Evolutionary conservation across 2,329 filamentous ascomycete genomes (phyloP), one percentile per base, ranked within the genome.

Genomic region (Diaporthe nobilis): DNA sequence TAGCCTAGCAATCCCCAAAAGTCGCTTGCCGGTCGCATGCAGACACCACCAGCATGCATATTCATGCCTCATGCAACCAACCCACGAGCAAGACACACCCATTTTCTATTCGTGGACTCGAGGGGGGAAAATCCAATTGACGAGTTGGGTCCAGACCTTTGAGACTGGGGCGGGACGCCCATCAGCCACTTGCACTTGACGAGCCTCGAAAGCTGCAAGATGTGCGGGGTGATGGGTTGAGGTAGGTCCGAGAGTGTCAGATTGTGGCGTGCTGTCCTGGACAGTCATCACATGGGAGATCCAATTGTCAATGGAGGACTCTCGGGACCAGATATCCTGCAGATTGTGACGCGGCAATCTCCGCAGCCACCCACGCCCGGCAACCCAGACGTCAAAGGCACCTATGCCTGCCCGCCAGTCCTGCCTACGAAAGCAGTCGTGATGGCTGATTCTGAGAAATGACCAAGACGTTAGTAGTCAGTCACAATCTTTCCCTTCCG

Each of bases 271-370:
- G 42, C 72, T 53, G 58, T 61, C 31, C 55, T 72, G 15, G 31
- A 67, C 63, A 72, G 57, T 47, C 75, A 58, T 76, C 75, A 76
- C 75, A 76, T 75, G 37, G 49, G n/a, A 65, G 67, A 55, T 57
- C 72, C 67, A 72, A 76, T 75, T 72, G 39, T 39, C n/a, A 28
- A 75, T 25, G 34, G 28, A 72, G 49, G 63, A 71, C 60, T 65
- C 7, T 63, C 44, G 71, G 55, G 58, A 63, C 51, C 51, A 15
- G 55, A 57, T 34, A 28, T 37, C 47, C 34, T 44, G n/a, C 13
- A 65, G 47, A 53, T 65, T 55, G 71, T 73, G 71, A 73, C 20
- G 51, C 71, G 71, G 58, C 47, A 49, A 68, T 68, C 65, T 68
- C 65, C 65, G 65, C 34, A 39, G 22, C 28, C 22, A 34, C 12